A percentile compares a stretch with the other conserved stretches of the same genome.
phyloP scores from a whole-genome alignment of 106 monocot species.

The Phalaenopsis equestris region DNA sequence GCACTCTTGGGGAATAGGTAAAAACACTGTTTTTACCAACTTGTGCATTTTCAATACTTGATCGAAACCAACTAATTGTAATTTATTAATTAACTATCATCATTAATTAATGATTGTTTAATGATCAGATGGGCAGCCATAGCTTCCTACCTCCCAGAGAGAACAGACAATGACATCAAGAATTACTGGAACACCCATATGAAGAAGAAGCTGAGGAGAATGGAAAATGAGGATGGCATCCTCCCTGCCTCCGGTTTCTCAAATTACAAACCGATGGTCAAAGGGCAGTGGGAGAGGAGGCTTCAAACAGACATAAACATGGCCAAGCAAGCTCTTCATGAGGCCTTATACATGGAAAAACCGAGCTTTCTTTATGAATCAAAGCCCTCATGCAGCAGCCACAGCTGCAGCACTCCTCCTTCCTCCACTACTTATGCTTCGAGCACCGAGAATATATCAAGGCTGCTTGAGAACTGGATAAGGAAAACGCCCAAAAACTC shows the following conservation, averaged over 20 bases:
- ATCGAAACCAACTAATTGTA: too few species aligned
- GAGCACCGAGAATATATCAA: conserved; percentile 27
- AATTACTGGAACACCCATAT: conserved; percentile 9
- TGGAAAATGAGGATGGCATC: background rate
- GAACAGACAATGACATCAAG: conserved; percentile 9
- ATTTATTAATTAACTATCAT: background rate
- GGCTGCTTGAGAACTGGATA: conserved; percentile 23
- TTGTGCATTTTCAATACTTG: background rate
- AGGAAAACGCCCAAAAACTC: background rate
- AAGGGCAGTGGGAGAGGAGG: conserved; percentile 24
- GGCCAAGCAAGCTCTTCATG: conserved; percentile 23
- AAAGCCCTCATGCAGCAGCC: conserved; percentile 7
- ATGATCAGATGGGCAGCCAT: conserved; percentile 6
- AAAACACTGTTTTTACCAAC: background rate
- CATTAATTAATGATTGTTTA: background rate
- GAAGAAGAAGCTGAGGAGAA: conserved; percentile 5
- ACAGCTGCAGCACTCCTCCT: background rate
- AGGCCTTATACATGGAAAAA: conserved; percentile 12
- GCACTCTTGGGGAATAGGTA: conserved; percentile 68
- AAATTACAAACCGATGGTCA: background rate
- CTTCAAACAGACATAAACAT: conserved; percentile 22
- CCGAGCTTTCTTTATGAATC: conserved; percentile 1
- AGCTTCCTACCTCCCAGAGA: conserved; percentile 7
- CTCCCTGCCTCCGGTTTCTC: background rate
- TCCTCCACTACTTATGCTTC: conserved; percentile 13